Conservation (phyloP, 495 filamentous ascomycete species). For the Acidiella bohemica region DNA sequence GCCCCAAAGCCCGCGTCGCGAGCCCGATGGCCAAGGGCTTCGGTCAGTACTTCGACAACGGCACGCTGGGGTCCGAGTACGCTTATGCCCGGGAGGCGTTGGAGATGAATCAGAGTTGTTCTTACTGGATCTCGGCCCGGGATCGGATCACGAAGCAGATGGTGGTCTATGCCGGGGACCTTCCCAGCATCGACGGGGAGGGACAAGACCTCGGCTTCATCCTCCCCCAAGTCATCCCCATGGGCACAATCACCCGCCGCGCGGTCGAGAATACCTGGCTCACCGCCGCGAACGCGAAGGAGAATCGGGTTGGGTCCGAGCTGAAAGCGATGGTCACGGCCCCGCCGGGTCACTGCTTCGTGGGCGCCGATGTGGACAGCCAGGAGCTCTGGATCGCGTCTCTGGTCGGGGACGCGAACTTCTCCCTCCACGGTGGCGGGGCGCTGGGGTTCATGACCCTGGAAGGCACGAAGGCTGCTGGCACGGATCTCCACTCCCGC, state of each 20-base stretch:
- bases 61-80: slow-evolving; percentile 72
- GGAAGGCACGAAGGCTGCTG: slow-evolving; percentile 84
- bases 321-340: slow-evolving; percentile 94
- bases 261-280: slow-evolving; percentile 98
- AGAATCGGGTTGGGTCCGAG: slow-evolving; percentile 89
- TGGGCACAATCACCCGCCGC: slow-evolving; percentile 95
- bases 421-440: slow-evolving; percentile 86
- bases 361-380: slow-evolving; percentile 97
- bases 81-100: slow-evolving; percentile 83
- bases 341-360: slow-evolving; percentile 79
- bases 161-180: slow-evolving; percentile 69
- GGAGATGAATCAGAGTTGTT: slow-evolving; percentile 96
- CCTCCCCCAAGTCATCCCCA: slow-evolving; percentile 95
- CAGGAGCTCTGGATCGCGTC: slow-evolving; percentile 98
- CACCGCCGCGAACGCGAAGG: slow-evolving; percentile 92
- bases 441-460: slow-evolving; percentile 98
- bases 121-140: slow-evolving; percentile 94
- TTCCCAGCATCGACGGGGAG: slow-evolving; percentile 7
- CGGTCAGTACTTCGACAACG: slow-evolving; percentile 78
- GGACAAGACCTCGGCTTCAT: slow-evolving; percentile 58
- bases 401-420: slow-evolving; percentile 85
- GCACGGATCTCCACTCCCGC: slow-evolving; percentile 88
- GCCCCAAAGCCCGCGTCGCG: slow-evolving; percentile 67
- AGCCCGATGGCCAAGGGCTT: slow-evolving; percentile 86
- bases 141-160: slow-evolving; percentile 86